Evolutionary conservation across 169 alveolate species (phyloP).

Genomic region (Besnoitia besnoiti): DNA sequence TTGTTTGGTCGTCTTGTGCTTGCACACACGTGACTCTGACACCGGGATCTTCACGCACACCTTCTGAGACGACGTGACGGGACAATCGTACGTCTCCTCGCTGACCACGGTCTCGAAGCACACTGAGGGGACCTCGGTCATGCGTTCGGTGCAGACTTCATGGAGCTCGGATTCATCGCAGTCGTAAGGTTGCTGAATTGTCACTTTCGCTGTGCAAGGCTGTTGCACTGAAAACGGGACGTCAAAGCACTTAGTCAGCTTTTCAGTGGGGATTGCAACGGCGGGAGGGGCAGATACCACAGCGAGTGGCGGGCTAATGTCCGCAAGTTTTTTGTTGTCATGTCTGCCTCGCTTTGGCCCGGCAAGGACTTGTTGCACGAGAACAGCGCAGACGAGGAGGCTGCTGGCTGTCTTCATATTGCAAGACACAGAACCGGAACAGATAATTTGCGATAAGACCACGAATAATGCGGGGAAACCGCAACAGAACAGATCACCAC

Average conservation of each 20-base stretch:
- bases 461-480: neutral
- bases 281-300: slow-evolving; percentile 12
- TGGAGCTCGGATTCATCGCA: slow-evolving; percentile 54
- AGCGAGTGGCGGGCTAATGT: neutral
- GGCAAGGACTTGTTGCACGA: slow-evolving; percentile 24
- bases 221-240: slow-evolving; percentile 63
- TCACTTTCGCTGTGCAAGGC: slow-evolving; percentile 54
- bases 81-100: slow-evolving; percentile 65
- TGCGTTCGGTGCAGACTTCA: slow-evolving; percentile 54
- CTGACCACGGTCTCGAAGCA: slow-evolving; percentile 56
- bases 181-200: slow-evolving; percentile 53
- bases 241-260: slow-evolving; percentile 47
- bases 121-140: slow-evolving; percentile 35
- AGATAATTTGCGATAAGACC: neutral
- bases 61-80: slow-evolving; percentile 58
- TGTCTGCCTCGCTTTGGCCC: slow-evolving; percentile 21
- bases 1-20: slow-evolving; percentile 7
- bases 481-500: neutral
- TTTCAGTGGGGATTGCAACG: slow-evolving; percentile 23
- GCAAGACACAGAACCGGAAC: neutral
- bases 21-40: slow-evolving; percentile 35
- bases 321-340: neutral
- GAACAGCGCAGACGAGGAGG: slow-evolving; percentile 13
- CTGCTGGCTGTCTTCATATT: neutral
- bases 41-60: slow-evolving; percentile 62